Evolutionary conservation across 495 filamentous ascomycete species (phyloP), one percentile per base, ranked within the genome.

Genomic region (Lentithecium fluviatile): DNA sequence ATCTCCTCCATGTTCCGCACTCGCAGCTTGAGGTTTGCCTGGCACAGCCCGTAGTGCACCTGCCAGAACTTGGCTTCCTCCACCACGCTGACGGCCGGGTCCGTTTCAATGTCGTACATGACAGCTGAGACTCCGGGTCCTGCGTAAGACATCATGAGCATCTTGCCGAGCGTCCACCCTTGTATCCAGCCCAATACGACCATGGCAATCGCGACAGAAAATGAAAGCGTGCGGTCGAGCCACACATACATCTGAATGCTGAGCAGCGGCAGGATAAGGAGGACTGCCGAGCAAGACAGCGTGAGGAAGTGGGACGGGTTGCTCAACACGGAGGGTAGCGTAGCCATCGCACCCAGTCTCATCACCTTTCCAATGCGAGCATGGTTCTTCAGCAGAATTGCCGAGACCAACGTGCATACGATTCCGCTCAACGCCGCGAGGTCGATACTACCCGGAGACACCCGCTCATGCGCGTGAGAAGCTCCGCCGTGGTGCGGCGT

Each of bases 1-100:
- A 91, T 73, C n/a, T 81, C 79, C 5, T 86, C 82, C 48, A 89
- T 88, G 19, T 85, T 83, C 56, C 67, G 20, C 0, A 91, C 81
- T 29, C 85, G 79, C 15, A 98, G 68, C 75, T 93, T 96, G 60
- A 98, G 68, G 65, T 93, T 96, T 12, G 94, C 94, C 88, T 96
- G 95, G 69, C 89, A 94, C 38, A 97, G 78, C 2, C 94, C 92
- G 71, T 97, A 96, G 74, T 98, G 94, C 19, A 97, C 95, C 77
- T 98, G 94, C 94, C 94, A 98, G 75, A 98, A 95, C 68, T 88
- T 81, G 1, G 91, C 92, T 69, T 96, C 93, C 52, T 95, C 89
- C 51, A 98, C 83, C 0, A 79, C 79, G 32, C 80, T 83, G 7
- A 98, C 84, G 29, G 80, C 79, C 7, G 85, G 85, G 54, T 96